Conservation (phyloP, 139 green algal species). For the Asterochloris sp. region DNA sequence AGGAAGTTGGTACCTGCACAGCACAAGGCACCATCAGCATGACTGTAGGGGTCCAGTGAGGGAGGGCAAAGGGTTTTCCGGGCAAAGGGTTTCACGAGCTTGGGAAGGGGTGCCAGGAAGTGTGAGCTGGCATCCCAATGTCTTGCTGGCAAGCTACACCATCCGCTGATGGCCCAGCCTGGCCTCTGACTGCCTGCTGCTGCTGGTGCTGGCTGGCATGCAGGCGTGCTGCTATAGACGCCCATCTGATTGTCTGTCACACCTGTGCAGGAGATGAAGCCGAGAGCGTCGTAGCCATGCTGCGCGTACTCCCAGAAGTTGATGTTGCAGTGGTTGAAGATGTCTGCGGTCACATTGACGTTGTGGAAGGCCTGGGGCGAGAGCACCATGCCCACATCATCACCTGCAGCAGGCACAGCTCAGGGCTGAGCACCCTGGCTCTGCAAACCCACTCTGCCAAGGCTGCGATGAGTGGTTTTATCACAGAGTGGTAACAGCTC, state of each 20-base stretch:
- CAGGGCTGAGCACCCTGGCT: too few relatives aligned
- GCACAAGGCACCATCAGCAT: neutral
- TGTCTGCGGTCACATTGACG: constrained; percentile 59
- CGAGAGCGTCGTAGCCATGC: constrained; percentile 55
- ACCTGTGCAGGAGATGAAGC: constrained; percentile 63
- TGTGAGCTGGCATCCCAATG: neutral
- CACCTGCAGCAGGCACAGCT: constrained; percentile 12
- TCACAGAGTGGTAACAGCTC: too few relatives aligned
- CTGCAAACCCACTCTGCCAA: too few relatives aligned
- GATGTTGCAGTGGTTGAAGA: constrained; percentile 87
- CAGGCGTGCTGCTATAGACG: neutral
- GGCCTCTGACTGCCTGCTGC: neutral
- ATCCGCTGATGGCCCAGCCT: neutral
- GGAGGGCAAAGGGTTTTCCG: neutral
- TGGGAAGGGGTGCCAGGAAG: neutral
- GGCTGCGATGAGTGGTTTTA: too few relatives aligned
- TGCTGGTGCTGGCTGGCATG: neutral
- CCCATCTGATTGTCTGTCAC: neutral
- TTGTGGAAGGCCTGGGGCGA: constrained; percentile 75
- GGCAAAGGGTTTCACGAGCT: neutral
- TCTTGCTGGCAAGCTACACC: neutral
- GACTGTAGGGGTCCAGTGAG: neutral
- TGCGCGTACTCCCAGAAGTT: constrained; percentile 71
- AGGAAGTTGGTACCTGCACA: constrained; percentile 64
- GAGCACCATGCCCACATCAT: constrained; percentile 62